These are phyloP conservation scores for Xylaria arbuscula DNA, from an alignment of 2,329 filamentous ascomycete genomes.

Conservation along the genomic window DNA sequence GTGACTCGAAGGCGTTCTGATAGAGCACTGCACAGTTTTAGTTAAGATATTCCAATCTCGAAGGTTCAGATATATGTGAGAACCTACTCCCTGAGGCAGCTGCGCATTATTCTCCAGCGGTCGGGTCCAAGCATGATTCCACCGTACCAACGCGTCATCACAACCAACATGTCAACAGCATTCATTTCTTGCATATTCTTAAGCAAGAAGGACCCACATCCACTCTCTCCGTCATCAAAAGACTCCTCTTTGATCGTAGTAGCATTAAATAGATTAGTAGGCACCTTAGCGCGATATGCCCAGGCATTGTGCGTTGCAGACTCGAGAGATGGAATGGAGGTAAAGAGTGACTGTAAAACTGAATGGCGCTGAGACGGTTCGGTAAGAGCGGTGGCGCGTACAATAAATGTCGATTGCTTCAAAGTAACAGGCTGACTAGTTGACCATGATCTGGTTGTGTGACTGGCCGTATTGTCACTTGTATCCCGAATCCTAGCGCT, in stretches of 20 bases:
- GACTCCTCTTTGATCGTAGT: slow-evolving; percentile 60
- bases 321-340: slow-evolving; percentile 61
- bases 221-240: slow-evolving; percentile 71
- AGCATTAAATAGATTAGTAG: slow-evolving; percentile 50
- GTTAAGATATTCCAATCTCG: not conserved
- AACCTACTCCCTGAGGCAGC: slow-evolving; percentile 61
- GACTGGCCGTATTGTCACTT: slow-evolving; percentile 31
- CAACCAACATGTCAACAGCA: slow-evolving; percentile 64
- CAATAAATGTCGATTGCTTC: slow-evolving; percentile 68
- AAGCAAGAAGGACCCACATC: slow-evolving; percentile 67
- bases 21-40: slow-evolving; percentile 54
- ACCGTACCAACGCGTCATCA: slow-evolving; percentile 72
- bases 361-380: slow-evolving; percentile 55
- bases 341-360: slow-evolving; percentile 61
- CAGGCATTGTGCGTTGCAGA: slow-evolving; percentile 70
- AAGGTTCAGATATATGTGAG: too few species aligned
- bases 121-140: slow-evolving; percentile 71
- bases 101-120: slow-evolving; percentile 71
- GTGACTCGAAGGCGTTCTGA: slow-evolving; percentile 61
- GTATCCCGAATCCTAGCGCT: slow-evolving; percentile 36
- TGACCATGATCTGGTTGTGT: slow-evolving; percentile 58
- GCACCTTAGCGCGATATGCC: slow-evolving; percentile 58
- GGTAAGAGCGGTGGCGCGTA: slow-evolving; percentile 59
- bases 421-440: slow-evolving; percentile 63
- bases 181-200: slow-evolving; percentile 63